phyloP scores from a whole-genome alignment of 805 yeast genomes.

The Candida vaughaniae region DNA sequence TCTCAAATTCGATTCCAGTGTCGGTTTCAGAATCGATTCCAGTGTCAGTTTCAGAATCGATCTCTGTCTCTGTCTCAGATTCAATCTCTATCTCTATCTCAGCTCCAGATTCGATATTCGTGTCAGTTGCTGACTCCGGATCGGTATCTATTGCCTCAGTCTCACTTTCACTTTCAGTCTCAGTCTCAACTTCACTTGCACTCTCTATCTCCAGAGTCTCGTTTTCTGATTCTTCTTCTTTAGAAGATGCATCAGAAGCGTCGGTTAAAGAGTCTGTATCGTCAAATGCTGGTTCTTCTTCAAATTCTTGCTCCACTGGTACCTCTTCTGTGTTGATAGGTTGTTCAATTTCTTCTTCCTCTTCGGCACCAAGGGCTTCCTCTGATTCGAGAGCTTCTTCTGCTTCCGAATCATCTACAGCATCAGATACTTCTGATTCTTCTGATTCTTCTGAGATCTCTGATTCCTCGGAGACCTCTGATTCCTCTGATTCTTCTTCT shows the following conservation, averaged over 20 bases:
- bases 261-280: not conserved
- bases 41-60: not conserved
- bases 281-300: too few relatives aligned
- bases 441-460: too few relatives aligned
- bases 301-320: too few relatives aligned
- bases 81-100: not conserved
- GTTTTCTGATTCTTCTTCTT: too few relatives aligned
- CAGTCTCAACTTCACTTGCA: slow-evolving; percentile 1
- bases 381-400: not conserved
- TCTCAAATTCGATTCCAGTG: not conserved
- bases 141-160: too few relatives aligned
- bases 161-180: slow-evolving; percentile 1
- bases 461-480: slow-evolving; percentile 1
- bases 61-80: not conserved
- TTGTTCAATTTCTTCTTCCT: not conserved
- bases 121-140: too few relatives aligned
- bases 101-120: not conserved
- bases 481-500: not conserved
- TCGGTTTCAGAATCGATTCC: not conserved
- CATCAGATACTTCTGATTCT: too few relatives aligned
- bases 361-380: not conserved
- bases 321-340: too few relatives aligned
- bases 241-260: too few relatives aligned
- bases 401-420: too few relatives aligned
- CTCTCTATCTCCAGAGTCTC: too few relatives aligned